Evolutionary conservation across 2,329 filamentous ascomycete genomes (phyloP).

Genomic region (Aspergillus proliferans): DNA sequence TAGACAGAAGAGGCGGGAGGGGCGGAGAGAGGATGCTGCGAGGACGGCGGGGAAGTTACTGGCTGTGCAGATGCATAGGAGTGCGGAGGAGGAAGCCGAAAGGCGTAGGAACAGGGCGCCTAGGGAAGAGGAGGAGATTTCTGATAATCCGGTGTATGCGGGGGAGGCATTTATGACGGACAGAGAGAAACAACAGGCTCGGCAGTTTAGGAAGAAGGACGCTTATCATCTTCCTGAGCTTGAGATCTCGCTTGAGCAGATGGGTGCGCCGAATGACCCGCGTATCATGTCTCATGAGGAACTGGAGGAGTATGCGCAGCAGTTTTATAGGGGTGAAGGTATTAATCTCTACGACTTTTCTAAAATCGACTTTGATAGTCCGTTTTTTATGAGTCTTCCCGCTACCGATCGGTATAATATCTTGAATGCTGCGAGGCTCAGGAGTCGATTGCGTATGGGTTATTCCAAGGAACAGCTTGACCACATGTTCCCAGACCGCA

Average conservation of each 20-base stretch:
- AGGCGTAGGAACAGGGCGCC: conserved; percentile 49
- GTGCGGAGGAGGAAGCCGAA: conserved; percentile 76
- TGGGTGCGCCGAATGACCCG: conserved; percentile 87
- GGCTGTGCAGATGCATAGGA: conserved; percentile 87
- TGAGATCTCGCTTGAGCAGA: conserved; percentile 67
- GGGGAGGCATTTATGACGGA: conserved; percentile 80
- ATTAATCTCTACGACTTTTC: conserved; percentile 88
- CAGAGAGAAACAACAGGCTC: conserved; percentile 65
- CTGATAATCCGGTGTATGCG: conserved; percentile 74
- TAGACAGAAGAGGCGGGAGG: conserved; percentile 74
- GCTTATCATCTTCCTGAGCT: conserved; percentile 91
- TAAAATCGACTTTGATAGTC: conserved; percentile 95
- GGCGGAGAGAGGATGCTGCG: conserved; percentile 84
- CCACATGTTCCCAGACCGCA: conserved; percentile 92
- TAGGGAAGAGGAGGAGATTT: conserved; percentile 61
- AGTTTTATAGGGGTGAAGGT: conserved; percentile 89
- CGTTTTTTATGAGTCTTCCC: conserved; percentile 89
- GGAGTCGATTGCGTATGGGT: conserved; percentile 88
- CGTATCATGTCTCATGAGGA: conserved; percentile 95
- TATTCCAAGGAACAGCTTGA: conserved; percentile 94
- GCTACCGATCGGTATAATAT: conserved; percentile 94
- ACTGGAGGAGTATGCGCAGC: conserved; percentile 83
- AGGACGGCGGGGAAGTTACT: conserved; percentile 86
- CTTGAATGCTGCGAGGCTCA: conserved; percentile 80
- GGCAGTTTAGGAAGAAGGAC: conserved; percentile 84